Conservation (phyloP, 164 flowering plant species). For the Vitis amurensis region DNA sequence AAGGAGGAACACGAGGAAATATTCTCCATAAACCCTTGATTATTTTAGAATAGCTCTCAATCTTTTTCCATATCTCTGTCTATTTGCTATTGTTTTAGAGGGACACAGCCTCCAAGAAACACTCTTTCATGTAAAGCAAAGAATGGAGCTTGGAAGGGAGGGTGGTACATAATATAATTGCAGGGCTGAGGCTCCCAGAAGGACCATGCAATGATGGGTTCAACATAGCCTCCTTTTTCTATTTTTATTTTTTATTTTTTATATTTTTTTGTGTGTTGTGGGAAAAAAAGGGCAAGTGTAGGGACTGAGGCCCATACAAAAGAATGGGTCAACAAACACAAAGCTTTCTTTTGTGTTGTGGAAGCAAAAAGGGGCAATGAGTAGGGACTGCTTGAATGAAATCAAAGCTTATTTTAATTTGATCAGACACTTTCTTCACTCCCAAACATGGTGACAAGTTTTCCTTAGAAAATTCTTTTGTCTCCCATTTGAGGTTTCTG, state of each 20-base stretch:
- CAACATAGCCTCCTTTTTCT: constrained; percentile 10
- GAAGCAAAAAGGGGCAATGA: constrained; percentile 15
- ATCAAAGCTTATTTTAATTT: background rate
- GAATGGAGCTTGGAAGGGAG: constrained; percentile 2
- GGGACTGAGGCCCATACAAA: background rate
- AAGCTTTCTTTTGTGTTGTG: constrained; percentile 9
- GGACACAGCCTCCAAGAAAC: constrained; percentile 23
- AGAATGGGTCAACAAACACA: no score
- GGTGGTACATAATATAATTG: constrained; percentile 2
- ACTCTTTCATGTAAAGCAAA: constrained; percentile 21
- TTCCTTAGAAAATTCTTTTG: constrained; percentile 8
- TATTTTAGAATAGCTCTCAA: background rate
- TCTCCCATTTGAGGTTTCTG: constrained; percentile 26
- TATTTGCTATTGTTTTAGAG: constrained; percentile 23
- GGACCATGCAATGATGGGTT: constrained; percentile 31
- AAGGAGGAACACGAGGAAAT: no score
- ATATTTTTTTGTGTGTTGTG: constrained; percentile 1
- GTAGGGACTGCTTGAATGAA: background rate
- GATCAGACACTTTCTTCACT: constrained; percentile 10
- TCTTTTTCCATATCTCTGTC: constrained; percentile 2
- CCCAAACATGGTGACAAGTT: constrained; percentile 16
- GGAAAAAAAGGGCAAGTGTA: constrained; percentile 9
- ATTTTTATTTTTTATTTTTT: constrained; percentile 1
- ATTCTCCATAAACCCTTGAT: no score
- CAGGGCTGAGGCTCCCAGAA: constrained; percentile 7